Evolutionary conservation across 2,329 filamentous ascomycete genomes (phyloP), one percentile per base, ranked within the genome.

Genomic region (Nemania serpens): DNA sequence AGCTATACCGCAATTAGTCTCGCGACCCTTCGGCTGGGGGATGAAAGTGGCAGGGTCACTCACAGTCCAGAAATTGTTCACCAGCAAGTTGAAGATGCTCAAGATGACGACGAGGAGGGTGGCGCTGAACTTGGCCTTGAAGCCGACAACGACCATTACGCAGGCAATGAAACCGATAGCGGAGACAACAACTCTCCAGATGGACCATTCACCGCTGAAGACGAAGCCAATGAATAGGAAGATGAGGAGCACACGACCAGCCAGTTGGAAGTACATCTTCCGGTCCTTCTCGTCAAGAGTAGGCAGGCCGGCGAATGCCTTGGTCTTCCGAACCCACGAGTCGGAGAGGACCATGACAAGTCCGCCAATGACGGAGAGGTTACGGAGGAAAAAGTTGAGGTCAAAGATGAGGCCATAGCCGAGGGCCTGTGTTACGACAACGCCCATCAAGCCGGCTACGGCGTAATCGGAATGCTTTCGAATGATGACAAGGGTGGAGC

Each of bases 11-110:
- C 11, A 63, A 69, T 76, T 65, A 75, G 71, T 60, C 12, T 36
- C 66, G 58, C 73, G 0, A 18, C 25, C 15, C 17, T 50, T 34
- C 17, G 9, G 2, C 3, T 36, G 13, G 15, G 47, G 13, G 25
- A 56, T 48, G 7, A 25, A 20, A 51, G 2, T 34, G 20, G 15
- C 11, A n/a, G 15, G 9, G 20, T 65, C 62, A 82, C 91, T 82
- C 84, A 97, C 93, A 75, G 93, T 98, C 95, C 95, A 99, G 84
- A 97, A 99, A 86, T 98, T 99, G 88, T 99, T 99, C 71, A 98
- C 95, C 67, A 98, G 78, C 47, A 99, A 78, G 78, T 99, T 99
- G 84, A 99, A 99, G 66, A 97, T 82, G 80, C 93, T 97, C 73
- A 99, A 82, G 72, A 99, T 93, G 61, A 99, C 86, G 33, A 99